These are phyloP conservation scores for Platismatia glauca DNA, from an alignment of 495 filamentous ascomycete species.

Conservation along the genomic window DNA sequence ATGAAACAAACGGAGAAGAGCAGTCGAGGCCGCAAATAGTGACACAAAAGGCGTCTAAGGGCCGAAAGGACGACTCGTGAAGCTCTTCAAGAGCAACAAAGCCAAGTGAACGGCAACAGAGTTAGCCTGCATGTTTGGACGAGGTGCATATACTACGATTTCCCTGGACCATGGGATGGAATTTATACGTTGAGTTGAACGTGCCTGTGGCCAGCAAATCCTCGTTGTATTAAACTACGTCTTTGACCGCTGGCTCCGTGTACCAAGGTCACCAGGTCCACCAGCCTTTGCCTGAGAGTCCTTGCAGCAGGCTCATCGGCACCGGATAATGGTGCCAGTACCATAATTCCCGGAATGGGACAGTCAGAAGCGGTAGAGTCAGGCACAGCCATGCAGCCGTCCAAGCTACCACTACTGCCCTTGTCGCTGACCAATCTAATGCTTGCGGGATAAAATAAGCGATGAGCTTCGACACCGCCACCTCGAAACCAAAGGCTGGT, in stretches of 20 bases:
- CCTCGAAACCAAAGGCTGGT: conserved; percentile 19
- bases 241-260: background rate
- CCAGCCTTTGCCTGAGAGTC: conserved; percentile 14
- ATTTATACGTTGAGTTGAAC: background rate
- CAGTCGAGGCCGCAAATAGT: conserved; percentile 1
- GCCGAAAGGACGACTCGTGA: background rate
- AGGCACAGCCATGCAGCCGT: conserved; percentile 15
- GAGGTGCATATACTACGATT: background rate
- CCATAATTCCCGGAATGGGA: conserved; percentile 21
- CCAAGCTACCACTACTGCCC: conserved; percentile 14
- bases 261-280: conserved; percentile 4
- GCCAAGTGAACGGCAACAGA: background rate
- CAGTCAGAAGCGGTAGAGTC: conserved; percentile 20
- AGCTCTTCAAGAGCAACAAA: background rate
- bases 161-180: background rate
- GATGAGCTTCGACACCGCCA: conserved; percentile 8
- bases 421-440: background rate
- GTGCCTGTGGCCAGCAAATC: background rate
- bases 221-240: background rate
- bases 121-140: background rate
- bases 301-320: conserved; percentile 16
- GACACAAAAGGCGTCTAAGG: background rate
- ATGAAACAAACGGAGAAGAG: conserved; percentile 16
- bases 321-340: conserved; percentile 19
- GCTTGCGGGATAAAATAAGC: background rate